Base-by-base conservation (phyloP, 495 filamentous ascomycete genomes). In the Lindgomyces ingoldianus region DNA sequence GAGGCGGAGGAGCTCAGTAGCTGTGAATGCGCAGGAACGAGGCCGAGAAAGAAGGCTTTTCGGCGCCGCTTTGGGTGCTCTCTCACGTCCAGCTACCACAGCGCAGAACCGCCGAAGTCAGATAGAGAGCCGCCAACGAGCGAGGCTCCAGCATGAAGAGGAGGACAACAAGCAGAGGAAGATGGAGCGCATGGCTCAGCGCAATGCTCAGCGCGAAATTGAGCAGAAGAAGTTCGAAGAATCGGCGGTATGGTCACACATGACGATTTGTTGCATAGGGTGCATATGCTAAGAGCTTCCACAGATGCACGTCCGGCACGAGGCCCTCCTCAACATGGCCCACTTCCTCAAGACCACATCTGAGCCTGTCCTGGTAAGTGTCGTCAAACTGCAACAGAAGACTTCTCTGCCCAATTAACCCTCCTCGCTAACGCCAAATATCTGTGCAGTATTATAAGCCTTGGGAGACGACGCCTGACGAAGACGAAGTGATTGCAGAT, bases 1-100 rank as follows among this genome's bases (percentile, higher is more conserved):
- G 48, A 69, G 73, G 14, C 33, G 33, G 33, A 39, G 14, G 33
- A 39, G 33, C 33, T 6, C 33, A 39, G 33, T 39, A 14, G 33
- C 33, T 14, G 33, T 39, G 33, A 39, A 6, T 14, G 33, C 33
- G 14, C 78, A 75, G 64, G 93, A 97, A 72, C 91, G 88, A 74
- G 89, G 89, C 70, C 89, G 94, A 12, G 91, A 90, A 45, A 88
- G 90, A 79, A 83, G 94, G 55, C 82, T 98, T 71, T 96, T 97
- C 77, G 94, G 94, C 55, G 91, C 87, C 53, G 76, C 96, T 68
- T 79, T 96, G 68, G 91, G 88, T 73, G 93, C 91, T 55, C 84
- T 98, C 61, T 93, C 89, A 73, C 90, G 94, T 68, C 83, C 84
- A 69, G 81, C 73, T 36, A 78, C 81, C 48, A 80, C 84, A 69